Evolutionary conservation across 176 grass and related monocot species (phyloP), one percentile per base, ranked within the genome.

Genomic region (Coix lacrymajobi): DNA sequence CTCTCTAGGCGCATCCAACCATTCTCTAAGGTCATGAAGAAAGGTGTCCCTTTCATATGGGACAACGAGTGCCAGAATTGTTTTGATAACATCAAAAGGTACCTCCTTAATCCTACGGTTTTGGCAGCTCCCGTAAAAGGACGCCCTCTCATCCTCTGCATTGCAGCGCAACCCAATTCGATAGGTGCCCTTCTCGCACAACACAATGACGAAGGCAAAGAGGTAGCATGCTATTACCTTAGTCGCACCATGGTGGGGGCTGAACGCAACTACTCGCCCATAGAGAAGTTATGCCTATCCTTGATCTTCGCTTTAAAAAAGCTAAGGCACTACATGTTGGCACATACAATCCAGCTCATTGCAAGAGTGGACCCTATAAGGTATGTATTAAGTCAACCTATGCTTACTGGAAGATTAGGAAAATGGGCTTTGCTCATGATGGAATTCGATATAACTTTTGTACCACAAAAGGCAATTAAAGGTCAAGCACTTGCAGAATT

Each of bases 401-500:
- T 29, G 0, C 46, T 75, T 3, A 51, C 8, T 0, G 71, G 45
- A 31, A 4, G 41, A 31, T 7, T 75, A 10, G 71, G 71, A 30
- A 75, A 75, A 33, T 52, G 39, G 71, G 71, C 71, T 1, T 2
- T 56, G 1, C 7, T 56, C 0, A 75, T 75, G 71, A 75, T 56
- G 71, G 71, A 75, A 6, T 75, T 75, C 4, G 43, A 75, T 31
- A 75, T 75, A n/a, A 75, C 71, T 12, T 75, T 52, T 19, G 43
- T 54, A 3, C 25, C 71, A 3, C 43, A 75, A 19, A 46, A 41
- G 3, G 26, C 71, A 1, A 41, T 73, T n/a, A n/a, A n/a, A n/a
- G n/a, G n/a, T n/a, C n/a, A n/a, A n/a, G n/a, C n/a, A n/a, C n/a
- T n/a, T n/a, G n/a, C n/a, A n/a, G n/a, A n/a, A n/a, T n/a, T n/a